Evolutionary conservation across 768 basidiomycete species (phyloP).

Genomic region (Trametes meyenii): DNA sequence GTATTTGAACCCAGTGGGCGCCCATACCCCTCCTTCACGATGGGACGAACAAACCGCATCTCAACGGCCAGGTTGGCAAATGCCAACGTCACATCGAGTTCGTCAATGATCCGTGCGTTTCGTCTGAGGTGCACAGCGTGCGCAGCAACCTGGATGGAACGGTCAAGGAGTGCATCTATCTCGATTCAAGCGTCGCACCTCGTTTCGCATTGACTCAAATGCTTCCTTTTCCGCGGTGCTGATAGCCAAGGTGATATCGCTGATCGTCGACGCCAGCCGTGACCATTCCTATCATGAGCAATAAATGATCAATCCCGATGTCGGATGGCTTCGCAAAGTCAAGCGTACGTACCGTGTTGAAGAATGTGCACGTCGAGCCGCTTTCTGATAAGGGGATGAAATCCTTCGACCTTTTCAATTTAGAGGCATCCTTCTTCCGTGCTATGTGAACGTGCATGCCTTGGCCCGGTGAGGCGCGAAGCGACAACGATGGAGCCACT

Average conservation of each 20-base stretch:
- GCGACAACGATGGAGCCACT: conserved; percentile 75
- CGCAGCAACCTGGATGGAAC: conserved; percentile 56
- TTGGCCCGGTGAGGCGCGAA: conserved; percentile 66
- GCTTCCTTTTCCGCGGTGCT: conserved; percentile 67
- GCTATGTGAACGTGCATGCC: conserved; percentile 79
- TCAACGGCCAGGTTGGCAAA: conserved; percentile 84
- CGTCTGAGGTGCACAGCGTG: conserved; percentile 59
- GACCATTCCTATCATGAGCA: conserved; percentile 64
- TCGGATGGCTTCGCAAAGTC: not conserved
- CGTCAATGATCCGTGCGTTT: conserved; percentile 81
- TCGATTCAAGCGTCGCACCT: conserved; percentile 46
- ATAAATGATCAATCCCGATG: not conserved
- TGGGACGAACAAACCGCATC: conserved; percentile 74
- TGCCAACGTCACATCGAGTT: conserved; percentile 81
- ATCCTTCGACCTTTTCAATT: conserved; percentile 46
- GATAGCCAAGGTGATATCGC: conserved; percentile 57
- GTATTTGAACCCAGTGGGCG: not conserved
- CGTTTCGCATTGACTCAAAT: conserved; percentile 66
- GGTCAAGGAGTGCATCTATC: not conserved
- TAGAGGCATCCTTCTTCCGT: conserved; percentile 62
- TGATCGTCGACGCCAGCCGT: conserved; percentile 66
- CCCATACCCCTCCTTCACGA: conserved; percentile 68
- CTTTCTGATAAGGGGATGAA: conserved; percentile 67
- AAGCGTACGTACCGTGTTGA: conserved; percentile 42
- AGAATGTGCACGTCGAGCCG: conserved; percentile 67